phyloP scores from a whole-genome alignment of 768 basidiomycete species.

The Sporobolomyces pararoseus region DNA sequence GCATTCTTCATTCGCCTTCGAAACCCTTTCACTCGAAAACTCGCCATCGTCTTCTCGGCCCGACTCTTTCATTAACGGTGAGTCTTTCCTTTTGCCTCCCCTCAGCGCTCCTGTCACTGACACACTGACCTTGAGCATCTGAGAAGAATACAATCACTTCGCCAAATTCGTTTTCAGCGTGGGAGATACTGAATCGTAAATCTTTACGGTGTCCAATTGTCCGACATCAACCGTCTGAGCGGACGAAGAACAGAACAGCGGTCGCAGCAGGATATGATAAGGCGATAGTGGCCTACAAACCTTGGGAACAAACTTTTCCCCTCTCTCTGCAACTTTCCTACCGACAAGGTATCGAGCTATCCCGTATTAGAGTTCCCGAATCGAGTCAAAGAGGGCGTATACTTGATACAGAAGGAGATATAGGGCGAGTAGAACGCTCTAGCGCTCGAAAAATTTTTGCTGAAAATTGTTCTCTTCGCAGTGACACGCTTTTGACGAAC shows the following conservation, averaged over 20 bases:
- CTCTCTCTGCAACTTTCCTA: background rate
- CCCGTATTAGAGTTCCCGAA: background rate
- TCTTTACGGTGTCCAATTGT: background rate
- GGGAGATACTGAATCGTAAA: background rate
- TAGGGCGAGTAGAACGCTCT: background rate
- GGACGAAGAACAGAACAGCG: background rate
- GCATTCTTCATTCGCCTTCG: too few relatives aligned
- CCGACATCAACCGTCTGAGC: too few relatives aligned
- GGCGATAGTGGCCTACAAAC: background rate
- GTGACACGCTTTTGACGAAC: background rate
- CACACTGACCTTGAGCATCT: background rate
- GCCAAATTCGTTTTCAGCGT: background rate
- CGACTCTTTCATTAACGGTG: too few relatives aligned
- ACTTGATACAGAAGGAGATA: background rate
- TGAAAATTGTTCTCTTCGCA: background rate
- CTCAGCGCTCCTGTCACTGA: too few relatives aligned
- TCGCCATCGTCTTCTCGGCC: too few relatives aligned
- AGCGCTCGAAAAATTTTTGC: background rate
- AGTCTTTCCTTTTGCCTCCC: too few relatives aligned
- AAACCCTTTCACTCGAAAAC: too few relatives aligned
- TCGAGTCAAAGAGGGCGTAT: background rate
- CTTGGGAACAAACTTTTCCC: background rate
- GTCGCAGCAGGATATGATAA: background rate
- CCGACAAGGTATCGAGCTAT: background rate
- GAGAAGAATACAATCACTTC: background rate